Conservation (phyloP, 2,329 filamentous ascomycete species). For the Nigrospora osmanthi region DNA sequence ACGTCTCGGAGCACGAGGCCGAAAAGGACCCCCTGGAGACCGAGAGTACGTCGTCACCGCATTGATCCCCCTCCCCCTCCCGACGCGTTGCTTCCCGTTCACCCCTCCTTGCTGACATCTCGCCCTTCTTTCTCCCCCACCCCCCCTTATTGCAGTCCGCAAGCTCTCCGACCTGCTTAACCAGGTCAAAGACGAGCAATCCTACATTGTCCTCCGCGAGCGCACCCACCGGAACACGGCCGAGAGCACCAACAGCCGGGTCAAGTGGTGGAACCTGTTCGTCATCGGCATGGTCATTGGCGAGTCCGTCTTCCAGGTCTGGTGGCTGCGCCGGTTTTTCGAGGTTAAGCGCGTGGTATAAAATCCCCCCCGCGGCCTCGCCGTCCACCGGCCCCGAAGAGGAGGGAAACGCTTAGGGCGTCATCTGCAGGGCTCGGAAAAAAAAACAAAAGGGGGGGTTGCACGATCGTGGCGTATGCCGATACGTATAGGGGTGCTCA, state of each 20-base stretch:
- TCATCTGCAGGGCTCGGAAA: not conserved
- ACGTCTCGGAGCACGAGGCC: constrained; percentile 81
- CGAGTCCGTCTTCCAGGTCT: constrained; percentile 96
- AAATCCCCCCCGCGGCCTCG: constrained; percentile 7
- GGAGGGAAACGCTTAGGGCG: not conserved
- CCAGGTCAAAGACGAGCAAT: constrained; percentile 96
- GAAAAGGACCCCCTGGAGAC: constrained; percentile 81
- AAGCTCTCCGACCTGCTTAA: constrained; percentile 75
- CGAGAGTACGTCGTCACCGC: constrained; percentile 55
- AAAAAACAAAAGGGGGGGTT: too few relatives aligned
- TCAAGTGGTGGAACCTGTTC: constrained; percentile 99
- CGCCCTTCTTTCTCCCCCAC: too few relatives aligned
- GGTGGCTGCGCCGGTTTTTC: constrained; percentile 98
- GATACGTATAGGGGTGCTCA: not conserved
- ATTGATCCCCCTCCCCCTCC: not conserved
- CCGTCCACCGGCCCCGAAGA: not conserved
- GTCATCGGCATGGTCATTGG: constrained; percentile 82
- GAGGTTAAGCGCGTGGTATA: constrained; percentile 69
- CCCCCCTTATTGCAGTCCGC: constrained; percentile 49
- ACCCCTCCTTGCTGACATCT: not conserved
- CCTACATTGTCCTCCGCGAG: constrained; percentile 92
- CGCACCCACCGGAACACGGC: constrained; percentile 96
- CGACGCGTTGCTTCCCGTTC: not conserved
- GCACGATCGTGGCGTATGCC: not conserved
- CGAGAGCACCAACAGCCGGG: constrained; percentile 92